Percentiles rank a stretch among this genome's conserved stretches.
Evolutionary conservation across 1,139 yeast species (phyloP).

Genomic region (Taphrina flavorubra): DNA sequence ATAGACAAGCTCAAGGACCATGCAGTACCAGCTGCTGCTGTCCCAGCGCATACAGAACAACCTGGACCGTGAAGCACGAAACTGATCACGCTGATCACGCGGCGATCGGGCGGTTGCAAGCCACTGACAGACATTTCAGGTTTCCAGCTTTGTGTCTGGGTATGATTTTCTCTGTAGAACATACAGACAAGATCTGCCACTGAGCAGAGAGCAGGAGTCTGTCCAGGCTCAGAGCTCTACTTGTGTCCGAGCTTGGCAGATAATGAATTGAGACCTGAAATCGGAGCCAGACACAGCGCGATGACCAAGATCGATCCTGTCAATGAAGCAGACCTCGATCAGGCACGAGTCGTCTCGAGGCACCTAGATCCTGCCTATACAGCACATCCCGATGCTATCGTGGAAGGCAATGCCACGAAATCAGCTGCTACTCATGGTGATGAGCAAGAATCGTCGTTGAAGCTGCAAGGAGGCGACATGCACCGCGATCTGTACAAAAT

Average conservation of each 20-base stretch:
- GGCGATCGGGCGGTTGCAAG: no score
- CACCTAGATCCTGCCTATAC: conserved; percentile 33
- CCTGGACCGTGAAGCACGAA: no score
- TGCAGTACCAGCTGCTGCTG: no score
- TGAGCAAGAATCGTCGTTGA: conserved; percentile 54
- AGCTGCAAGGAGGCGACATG: conserved; percentile 83
- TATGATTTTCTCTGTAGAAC: background rate
- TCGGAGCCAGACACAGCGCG: background rate
- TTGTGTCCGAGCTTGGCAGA: background rate
- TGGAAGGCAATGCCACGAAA: background rate
- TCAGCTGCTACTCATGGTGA: conserved; percentile 6
- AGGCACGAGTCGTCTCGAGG: conserved; percentile 25
- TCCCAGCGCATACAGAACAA: no score
- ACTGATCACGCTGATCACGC: no score
- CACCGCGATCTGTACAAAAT: conserved; percentile 81
- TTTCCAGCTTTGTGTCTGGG: no score
- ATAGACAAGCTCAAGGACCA: no score
- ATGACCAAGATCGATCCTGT: conserved; percentile 2
- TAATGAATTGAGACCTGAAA: background rate
- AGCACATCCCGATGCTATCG: conserved; percentile 24
- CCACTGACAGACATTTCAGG: no score
- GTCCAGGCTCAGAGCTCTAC: no score
- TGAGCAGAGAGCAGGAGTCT: no score
- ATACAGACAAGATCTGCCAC: no score
- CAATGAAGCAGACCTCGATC: background rate